Evolutionary conservation across 495 filamentous ascomycete genomes (phyloP), one percentile per base, ranked within the genome.

Genomic region (Penicillium canariense): DNA sequence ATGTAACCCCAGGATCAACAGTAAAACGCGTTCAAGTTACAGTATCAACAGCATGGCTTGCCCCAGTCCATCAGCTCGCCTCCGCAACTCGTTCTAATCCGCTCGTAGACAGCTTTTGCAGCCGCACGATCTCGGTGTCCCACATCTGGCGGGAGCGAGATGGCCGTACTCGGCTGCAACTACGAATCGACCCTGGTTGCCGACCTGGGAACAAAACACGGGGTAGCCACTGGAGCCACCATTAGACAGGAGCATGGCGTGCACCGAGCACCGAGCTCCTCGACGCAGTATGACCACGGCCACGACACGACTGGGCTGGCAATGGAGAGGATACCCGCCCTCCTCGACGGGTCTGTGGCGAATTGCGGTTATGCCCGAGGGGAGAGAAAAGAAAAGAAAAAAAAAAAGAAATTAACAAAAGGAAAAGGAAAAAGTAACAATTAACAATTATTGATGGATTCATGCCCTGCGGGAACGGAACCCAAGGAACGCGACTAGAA

Each of bases 311-410:
- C 58, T 39, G n/a, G 35, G 20, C 35, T 15, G 9, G 11, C n/a
- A 18, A 52, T n/a, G 15, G 18, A 18, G 14, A 28, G 30, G 27
- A 45, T 6, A 45, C 23, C 12, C 6, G 30, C 12, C 30, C 30
- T 6, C 43, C 43, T n/a, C n/a, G 15, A 42, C 15, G 49, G 36
- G 49, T 51, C 45, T 50, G 63, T 66, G 60, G 60, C 63, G 38
- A 63, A 66, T 66, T 10, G 49, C 52, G 52, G 53, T 59, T 54
- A 48, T 55, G 48, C 39, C 52, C 55, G 55, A 56, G 60, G 49
- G 52, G 53, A 55, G 28, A 59, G 52, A 39, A 34, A 50, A 26
- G 40, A 7, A 20, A 12, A n/a, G 35, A 40, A 50, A 36, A 32
- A 56, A 48, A 48, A 48, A 49, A 48, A 28, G 32, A 44, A 35